Base-by-base conservation (phyloP, 805 yeast genomes). In the Dipodascus geniculatus region DNA sequence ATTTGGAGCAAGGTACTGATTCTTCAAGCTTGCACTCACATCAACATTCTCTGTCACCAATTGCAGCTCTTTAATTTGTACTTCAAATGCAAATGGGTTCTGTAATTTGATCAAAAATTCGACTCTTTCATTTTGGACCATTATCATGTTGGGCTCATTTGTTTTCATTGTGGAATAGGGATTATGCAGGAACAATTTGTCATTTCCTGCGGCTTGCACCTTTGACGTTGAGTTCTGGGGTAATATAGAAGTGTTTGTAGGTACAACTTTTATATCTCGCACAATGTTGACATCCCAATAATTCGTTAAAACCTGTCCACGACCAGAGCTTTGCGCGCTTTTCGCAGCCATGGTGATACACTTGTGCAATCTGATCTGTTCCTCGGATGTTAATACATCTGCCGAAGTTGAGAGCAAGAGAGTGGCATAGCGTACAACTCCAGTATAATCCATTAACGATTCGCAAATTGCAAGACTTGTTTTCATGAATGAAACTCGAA, bases 231-330 rank as follows among this genome's bases (percentile, higher is more conserved):
- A 24, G 3, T 33, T 35, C 3, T 38, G 44, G 14, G 44, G 44
- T 38, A 38, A n/a, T n/a, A 38, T 38, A 14, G 44, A 38, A 38
- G 44, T 38, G 44, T 38, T 38, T 6, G 44, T 38, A 38, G 44
- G 44, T 14, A 23, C 50, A 24, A 28, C 33, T 28, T 23, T 42
- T 6, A 81, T 69, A 23, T 73, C 75, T 55, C 90, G 71, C 1
- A 87, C 69, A 4, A 91, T 54, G 54, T 73, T 76, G 0, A 83
- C 81, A 65, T 91, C 96, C 87, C 95, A 87, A 61, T 87, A 87
- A 0, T 57, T 57, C 2, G 61, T 61, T 4, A 51, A 50, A 2
- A 60, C 55, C 22, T 48, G 35, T 17, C 57, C 60, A 11, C 48
- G 42, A 14, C 55, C 55, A 1, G 52, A 42, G 44, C 54, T 51